A percentile compares a stretch with the other conserved stretches of the same genome.
Conservation (phyloP, 108 stramenopile genomes). For the Epithemia pelagica region DNA sequence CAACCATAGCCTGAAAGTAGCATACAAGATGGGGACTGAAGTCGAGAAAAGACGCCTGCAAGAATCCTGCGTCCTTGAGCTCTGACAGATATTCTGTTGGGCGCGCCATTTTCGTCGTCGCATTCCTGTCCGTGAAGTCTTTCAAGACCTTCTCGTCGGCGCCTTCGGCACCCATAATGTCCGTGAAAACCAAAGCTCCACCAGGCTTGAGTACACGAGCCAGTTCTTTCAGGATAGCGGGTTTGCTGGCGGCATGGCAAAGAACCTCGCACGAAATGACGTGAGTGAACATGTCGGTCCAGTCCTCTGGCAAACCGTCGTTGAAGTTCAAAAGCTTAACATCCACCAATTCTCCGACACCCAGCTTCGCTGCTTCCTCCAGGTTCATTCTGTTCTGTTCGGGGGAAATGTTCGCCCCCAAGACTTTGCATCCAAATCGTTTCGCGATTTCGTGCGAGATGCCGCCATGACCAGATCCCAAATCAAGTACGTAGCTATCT, state of each 20-base stretch:
- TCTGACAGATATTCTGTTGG: slow-evolving; percentile 35
- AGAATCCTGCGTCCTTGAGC: slow-evolving; percentile 22
- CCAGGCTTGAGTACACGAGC: slow-evolving; percentile 45
- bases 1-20: slow-evolving; percentile 43
- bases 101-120: slow-evolving; percentile 39
- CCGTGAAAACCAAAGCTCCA: slow-evolving; percentile 49
- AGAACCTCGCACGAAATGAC: slow-evolving; percentile 34
- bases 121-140: slow-evolving; percentile 42
- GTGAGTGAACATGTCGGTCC: slow-evolving; percentile 23
- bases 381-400: slow-evolving; percentile 41
- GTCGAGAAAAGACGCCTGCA: slow-evolving; percentile 31
- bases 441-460: slow-evolving; percentile 29
- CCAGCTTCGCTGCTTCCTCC: slow-evolving; percentile 23
- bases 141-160: slow-evolving; percentile 44
- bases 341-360: slow-evolving; percentile 26
- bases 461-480: slow-evolving; percentile 42
- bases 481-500: slow-evolving; percentile 28
- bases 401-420: slow-evolving; percentile 40
- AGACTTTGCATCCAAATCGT: slow-evolving; percentile 33
- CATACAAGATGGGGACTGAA: slow-evolving; percentile 36
- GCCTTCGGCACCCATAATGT: slow-evolving; percentile 43
- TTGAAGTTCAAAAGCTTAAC: slow-evolving; percentile 32
- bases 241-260: slow-evolving; percentile 40
- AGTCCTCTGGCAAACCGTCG: slow-evolving; percentile 25
- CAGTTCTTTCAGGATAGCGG: slow-evolving; percentile 22